Base-by-base conservation (phyloP, 2,329 filamentous ascomycete genomes). In the Aspergillus melleus region DNA sequence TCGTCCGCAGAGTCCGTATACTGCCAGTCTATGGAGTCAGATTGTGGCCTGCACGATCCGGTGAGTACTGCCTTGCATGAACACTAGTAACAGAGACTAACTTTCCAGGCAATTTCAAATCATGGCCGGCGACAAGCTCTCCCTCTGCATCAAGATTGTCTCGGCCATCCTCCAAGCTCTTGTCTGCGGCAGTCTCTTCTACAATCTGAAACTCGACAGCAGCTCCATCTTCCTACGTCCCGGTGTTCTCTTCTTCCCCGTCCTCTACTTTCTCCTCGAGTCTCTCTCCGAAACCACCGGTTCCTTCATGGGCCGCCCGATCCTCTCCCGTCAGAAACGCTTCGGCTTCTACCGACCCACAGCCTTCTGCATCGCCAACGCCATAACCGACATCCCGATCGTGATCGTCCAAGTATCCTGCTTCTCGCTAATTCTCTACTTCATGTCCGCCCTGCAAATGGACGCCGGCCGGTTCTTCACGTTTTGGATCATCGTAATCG, bases 281-380 rank as follows among this genome's bases (percentile, higher is more conserved):
- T 83, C 85, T 2, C 70, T 88, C 49, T 82, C 83, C 2, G 85
- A 88, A 64, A 80, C 85, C 14, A 85, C 86, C 0, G 76, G 82
- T 1, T 84, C 86, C 0, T 90, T 89, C 64, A 79, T 83, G 65
- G 83, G 83, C 3, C 84, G 87, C 53, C 86, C 87, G 0, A 89
- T 90, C 62, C 74, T 90, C 20, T 78, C 88, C 19, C 89, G 89
- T 67, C 87, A 90, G 71, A 88, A 89, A 67, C 83, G 82, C 6
- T 90, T 89, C 64, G 85, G 85, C 0, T 89, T 89, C 72, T 89
- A 89, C 62, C 83, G 82, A 12, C 85, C 85, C 0, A 78, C 83
- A 0, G 84, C 85, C 2, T 85, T 83, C 51, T 83, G 83, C 19
- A 79, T 86, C 39, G 83, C 83, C 3, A 82, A 85, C 55, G 83